Evolutionary conservation across 345 rosid species (phyloP).

Genomic region (Pugionium dolabratum): DNA sequence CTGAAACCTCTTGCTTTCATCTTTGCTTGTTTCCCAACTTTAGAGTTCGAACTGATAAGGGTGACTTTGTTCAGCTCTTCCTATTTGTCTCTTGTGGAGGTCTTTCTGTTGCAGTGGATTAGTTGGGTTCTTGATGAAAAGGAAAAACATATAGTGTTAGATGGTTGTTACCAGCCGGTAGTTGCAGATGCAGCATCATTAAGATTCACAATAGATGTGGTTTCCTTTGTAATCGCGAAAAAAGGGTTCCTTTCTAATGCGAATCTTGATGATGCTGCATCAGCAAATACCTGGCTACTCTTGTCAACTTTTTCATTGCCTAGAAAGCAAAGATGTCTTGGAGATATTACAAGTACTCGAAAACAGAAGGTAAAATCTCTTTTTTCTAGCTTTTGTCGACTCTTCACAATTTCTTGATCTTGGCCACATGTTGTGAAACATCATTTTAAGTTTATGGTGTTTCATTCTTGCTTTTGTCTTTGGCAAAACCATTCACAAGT

Average conservation of each 20-base stretch:
- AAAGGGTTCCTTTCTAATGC: conserved; percentile 52
- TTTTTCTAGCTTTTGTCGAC: conserved; percentile 5
- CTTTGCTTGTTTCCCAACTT: conserved; percentile 23
- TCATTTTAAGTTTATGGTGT: conserved; percentile 23
- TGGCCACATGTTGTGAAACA: conserved; percentile 29
- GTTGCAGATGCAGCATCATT: conserved; percentile 87
- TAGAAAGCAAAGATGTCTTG: conserved; percentile 17
- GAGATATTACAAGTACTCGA: conserved; percentile 32
- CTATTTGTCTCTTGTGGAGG: neutral
- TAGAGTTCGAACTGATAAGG: conserved; percentile 15
- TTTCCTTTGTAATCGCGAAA: conserved; percentile 23
- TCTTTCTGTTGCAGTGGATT: conserved; percentile 11
- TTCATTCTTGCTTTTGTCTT: conserved; percentile 19
- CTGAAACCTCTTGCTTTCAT: conserved; percentile 17
- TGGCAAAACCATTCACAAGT: conserved; percentile 31
- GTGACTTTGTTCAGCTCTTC: neutral
- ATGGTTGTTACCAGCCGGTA: conserved; percentile 53
- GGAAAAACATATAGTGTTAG: conserved; percentile 28
- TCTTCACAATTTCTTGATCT: conserved; percentile 17
- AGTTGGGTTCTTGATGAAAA: conserved; percentile 20
- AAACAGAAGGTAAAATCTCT: conserved; percentile 27
- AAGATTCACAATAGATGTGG: conserved; percentile 75
- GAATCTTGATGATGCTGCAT: conserved; percentile 99
- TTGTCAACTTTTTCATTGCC: too few relatives aligned
- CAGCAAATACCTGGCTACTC: conserved; percentile 56